A percentile compares a stretch with the other conserved stretches of the same genome.
Evolutionary conservation across 1,139 yeast species (phyloP).

Genomic region (Pichia kudriavzevii): DNA sequence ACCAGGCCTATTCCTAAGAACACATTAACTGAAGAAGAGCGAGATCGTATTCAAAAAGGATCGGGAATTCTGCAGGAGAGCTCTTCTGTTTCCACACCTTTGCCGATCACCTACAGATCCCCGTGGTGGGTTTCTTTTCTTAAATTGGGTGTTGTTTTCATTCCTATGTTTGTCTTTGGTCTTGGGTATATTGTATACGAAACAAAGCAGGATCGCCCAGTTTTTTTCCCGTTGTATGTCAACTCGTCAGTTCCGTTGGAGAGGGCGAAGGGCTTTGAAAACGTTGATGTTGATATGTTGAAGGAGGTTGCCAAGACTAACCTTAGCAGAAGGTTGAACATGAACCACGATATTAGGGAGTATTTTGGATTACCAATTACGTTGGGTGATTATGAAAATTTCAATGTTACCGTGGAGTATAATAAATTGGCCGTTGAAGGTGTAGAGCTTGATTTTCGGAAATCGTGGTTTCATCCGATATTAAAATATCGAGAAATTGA

Average conservation of each 20-base stretch:
- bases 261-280: constrained; percentile 21
- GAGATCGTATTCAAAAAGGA: constrained; percentile 5
- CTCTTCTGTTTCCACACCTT: not conserved
- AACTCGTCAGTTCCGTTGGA: constrained; percentile 24
- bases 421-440: constrained; percentile 25
- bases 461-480: constrained; percentile 22
- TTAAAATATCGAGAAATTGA: constrained; percentile 22
- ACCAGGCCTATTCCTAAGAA: constrained; percentile 14
- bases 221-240: constrained; percentile 25
- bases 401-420: constrained; percentile 24
- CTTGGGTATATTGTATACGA: constrained; percentile 24
- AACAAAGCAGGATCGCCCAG: constrained; percentile 23
- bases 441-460: constrained; percentile 24
- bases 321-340: constrained; percentile 22
- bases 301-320: constrained; percentile 19
- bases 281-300: constrained; percentile 23
- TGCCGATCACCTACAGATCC: constrained; percentile 7
- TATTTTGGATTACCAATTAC: constrained; percentile 26
- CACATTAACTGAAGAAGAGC: constrained; percentile 11
- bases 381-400: constrained; percentile 22
- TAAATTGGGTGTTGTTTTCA: constrained; percentile 12
- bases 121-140: constrained; percentile 16
- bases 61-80: not conserved
- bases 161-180: constrained; percentile 15
- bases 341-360: constrained; percentile 23